Conservation (phyloP, 2,329 filamentous ascomycete species). For the Fusarium sp. region DNA sequence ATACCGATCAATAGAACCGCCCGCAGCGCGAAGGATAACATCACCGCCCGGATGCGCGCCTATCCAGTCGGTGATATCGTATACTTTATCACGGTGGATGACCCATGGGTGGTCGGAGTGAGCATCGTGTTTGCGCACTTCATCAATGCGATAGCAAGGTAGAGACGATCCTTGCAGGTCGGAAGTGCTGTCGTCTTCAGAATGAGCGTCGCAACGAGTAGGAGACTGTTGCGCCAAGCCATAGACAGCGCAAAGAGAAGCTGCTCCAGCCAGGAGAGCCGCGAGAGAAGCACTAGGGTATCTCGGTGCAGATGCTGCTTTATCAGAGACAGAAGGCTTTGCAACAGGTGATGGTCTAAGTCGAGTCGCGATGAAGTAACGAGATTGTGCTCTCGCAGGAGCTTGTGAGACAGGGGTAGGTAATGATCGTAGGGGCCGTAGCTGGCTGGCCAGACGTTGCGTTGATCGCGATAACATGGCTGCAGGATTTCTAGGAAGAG, state of each 20-base stretch:
- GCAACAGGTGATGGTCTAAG: constrained; percentile 1
- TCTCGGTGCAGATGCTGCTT: constrained; percentile 9
- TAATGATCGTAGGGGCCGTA: constrained; percentile 23
- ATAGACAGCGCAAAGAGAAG: constrained; percentile 40
- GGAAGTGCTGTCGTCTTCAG: neutral
- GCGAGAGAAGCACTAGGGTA: constrained; percentile 9
- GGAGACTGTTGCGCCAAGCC: constrained; percentile 33
- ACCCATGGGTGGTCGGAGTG: constrained; percentile 71
- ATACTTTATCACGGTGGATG: constrained; percentile 72
- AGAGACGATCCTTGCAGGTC: constrained; percentile 56
- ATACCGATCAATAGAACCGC: constrained; percentile 73
- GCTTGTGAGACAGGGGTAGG: constrained; percentile 17
- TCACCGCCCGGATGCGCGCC: constrained; percentile 74
- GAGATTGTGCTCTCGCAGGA: constrained; percentile 25
- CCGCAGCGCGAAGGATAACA: constrained; percentile 74
- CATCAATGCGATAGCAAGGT: constrained; percentile 63
- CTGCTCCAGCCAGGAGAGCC: constrained; percentile 30
- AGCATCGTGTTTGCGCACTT: constrained; percentile 65
- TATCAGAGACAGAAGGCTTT: neutral
- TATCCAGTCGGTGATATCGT: constrained; percentile 78
- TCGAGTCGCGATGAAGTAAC: constrained; percentile 16
- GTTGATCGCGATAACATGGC: constrained; percentile 36
- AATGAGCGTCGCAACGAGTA: constrained; percentile 37
- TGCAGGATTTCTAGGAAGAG: neutral
- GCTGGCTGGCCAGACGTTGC: constrained; percentile 23